Conservation (phyloP, 2,329 filamentous ascomycete species). For the Fusarium sp. region DNA sequence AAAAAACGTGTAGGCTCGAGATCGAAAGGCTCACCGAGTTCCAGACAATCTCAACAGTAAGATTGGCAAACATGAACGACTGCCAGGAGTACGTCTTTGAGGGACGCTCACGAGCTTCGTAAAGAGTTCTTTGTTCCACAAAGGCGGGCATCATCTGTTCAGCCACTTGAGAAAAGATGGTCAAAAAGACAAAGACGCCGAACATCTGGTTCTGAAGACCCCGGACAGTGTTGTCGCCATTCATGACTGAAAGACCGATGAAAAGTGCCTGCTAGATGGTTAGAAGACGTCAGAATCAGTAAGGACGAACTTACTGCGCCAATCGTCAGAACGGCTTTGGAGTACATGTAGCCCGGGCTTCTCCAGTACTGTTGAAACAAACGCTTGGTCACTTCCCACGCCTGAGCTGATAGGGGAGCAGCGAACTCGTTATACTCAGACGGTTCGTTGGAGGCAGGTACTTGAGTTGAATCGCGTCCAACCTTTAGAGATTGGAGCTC, state of each 20-base stretch:
- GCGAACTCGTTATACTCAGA: slow-evolving; percentile 46
- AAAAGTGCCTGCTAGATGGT: slow-evolving; percentile 57
- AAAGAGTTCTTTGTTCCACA: slow-evolving; percentile 73
- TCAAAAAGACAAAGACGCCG: slow-evolving; percentile 76
- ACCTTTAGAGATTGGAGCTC: slow-evolving; percentile 46
- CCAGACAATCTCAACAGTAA: slow-evolving; percentile 73
- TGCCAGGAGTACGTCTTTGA: slow-evolving; percentile 76
- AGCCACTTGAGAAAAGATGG: slow-evolving; percentile 73
- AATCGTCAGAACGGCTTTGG: slow-evolving; percentile 49
- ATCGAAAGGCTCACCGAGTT: slow-evolving; percentile 62
- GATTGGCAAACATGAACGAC: slow-evolving; percentile 72
- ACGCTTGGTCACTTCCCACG: slow-evolving; percentile 50
- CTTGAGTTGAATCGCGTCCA: neutral
- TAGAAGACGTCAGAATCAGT: rapidly evolving
- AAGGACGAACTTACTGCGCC: slow-evolving; percentile 43
- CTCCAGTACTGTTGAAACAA: slow-evolving; percentile 50
- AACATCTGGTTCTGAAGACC: slow-evolving; percentile 79
- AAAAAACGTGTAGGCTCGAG: rapidly evolving
- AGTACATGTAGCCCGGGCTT: slow-evolving; percentile 71
- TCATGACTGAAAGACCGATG: slow-evolving; percentile 76
- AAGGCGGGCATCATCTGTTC: slow-evolving; percentile 78
- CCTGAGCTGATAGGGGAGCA: slow-evolving; percentile 43
- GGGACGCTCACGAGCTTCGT: slow-evolving; percentile 75
- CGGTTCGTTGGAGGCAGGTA: neutral
- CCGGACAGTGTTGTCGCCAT: slow-evolving; percentile 67